Evolutionary conservation across 495 filamentous ascomycete genomes (phyloP), one percentile per base, ranked within the genome.

Genomic region (Annulohypoxylon maeteangense): DNA sequence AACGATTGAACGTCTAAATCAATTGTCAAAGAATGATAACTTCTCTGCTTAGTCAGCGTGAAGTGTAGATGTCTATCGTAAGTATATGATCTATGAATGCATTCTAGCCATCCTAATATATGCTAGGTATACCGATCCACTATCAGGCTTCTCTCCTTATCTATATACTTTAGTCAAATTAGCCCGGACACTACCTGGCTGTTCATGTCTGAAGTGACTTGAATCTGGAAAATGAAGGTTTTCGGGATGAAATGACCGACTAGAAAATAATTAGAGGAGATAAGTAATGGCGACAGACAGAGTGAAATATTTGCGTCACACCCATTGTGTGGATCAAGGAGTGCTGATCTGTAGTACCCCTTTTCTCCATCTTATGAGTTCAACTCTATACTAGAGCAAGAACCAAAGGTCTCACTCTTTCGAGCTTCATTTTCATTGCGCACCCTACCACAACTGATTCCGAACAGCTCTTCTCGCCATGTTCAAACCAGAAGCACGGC

Each of bases 11-110:
- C 8, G 32, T 34, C 7, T 14, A 11, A 31, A 0, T 38, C 53
- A 54, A 54, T 31, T 32, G 12, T 18, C 12, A 31, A 32, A 55
- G 20, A 1, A 18, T 18, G 14, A 36, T 11, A 34, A 18, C 51
- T 36, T 55, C 29, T 0, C 18, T 18, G 29, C 4, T 32, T 57
- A 32, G 20, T 34, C 31, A 57, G 20, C 29, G 25, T 4, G 1
- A 38, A 36, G 7, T 53, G 27, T 18, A 10, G 11, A 29, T 50
- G 0, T 55, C n/a, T 55, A 55, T 55, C 16, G 2, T 36, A 36
- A 20, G 29, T 36, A 55, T 22, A 7, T 40, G 16, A 57, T 27
- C 25, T 57, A 57, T 57, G 22, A 7, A 57, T 42, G 54, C 54
- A 57, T 25, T 57, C 10, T 57, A 40, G 12, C 6, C 14, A n/a